Base-by-base conservation (phyloP, 106 monocot species). In the Dactylorhiza incarnata region DNA sequence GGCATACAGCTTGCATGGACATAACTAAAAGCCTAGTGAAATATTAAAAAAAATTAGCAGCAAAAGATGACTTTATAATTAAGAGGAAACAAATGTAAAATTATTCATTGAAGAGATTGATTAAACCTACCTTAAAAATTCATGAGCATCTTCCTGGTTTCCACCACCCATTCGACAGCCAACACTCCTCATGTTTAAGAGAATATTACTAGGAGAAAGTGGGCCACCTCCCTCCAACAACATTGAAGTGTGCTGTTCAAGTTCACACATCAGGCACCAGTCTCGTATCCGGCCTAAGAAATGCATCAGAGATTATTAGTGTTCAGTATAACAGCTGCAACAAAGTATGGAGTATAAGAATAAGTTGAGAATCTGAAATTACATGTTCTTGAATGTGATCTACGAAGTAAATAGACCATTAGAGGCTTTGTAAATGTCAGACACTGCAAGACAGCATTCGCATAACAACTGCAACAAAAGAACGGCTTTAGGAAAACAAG, bases 91-190 rank as follows among this genome's bases (percentile, higher is more conserved):
- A 52, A 52, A 52, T 11, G 52, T 15, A 52, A 11, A 52, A 15
- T 17, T 24, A 10, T 43, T 56, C 13, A 82, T 37, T 37, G 37
- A 37, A 37, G 37, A 37, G 3, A 37, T 46, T 50, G 3, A 46
- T 45, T 45, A 55, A 20, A 17, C 5, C 22, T 75, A 93, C 96
- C 96, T 93, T 74, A 96, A 80, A 78, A 96, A 96, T 78, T 96
- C 96, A 77, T 96, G 96, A 58, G 96, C 96, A 84, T 96, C 96
- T 85, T 96, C 96, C 74, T 96, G 96, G 72, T 85, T 91, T 22
- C 96, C 96, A 26, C 91, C 90, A 76, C 96, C 96, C 68, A 93
- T 91, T 26, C 87, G 80, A 73, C 86, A 96, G 15, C 93, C 93
- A 72, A 87, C 87, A 71, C 87, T 92, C 59, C 83, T 85, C 87